These are phyloP conservation scores for Solanum etuberosum DNA, from an alignment of 257 asterid genomes.

Conservation along the genomic window DNA sequence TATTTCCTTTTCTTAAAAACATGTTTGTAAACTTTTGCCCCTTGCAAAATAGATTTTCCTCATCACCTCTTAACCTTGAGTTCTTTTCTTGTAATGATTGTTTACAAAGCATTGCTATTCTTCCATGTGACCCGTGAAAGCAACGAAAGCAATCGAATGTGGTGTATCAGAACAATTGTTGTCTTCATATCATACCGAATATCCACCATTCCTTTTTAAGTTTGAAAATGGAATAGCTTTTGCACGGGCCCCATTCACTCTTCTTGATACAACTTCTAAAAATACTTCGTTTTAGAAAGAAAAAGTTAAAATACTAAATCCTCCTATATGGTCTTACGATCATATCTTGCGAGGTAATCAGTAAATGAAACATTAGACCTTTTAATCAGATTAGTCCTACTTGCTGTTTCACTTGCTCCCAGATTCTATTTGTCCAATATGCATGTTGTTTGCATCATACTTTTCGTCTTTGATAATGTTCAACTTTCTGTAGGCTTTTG, in stretches of 20 bases:
- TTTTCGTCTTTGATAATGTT: not conserved
- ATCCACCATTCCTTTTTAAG: not conserved
- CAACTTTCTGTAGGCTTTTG: not conserved
- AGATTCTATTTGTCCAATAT: not conserved
- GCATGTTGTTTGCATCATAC: not conserved
- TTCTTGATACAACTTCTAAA: not conserved
- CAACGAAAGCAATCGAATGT: not conserved
- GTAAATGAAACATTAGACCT: not conserved
- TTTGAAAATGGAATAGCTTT: not conserved
- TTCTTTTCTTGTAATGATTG: not conserved
- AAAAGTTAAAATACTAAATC: not conserved
- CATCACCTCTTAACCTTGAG: not conserved
- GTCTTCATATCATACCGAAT: not conserved
- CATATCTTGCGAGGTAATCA: not conserved
- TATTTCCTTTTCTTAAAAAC: not conserved
- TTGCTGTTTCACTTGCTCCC: not conserved
- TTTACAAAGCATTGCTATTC: not conserved
- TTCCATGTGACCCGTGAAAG: not conserved
- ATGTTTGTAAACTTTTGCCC: not conserved
- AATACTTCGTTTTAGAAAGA: not conserved
- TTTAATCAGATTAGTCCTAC: not conserved
- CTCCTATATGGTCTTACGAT: not conserved
- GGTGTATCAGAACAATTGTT: not conserved
- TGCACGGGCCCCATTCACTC: not conserved
- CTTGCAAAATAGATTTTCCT: not conserved